Evolutionary conservation across 2,329 filamentous ascomycete species (phyloP).

Genomic region (Venturia asperata): DNA sequence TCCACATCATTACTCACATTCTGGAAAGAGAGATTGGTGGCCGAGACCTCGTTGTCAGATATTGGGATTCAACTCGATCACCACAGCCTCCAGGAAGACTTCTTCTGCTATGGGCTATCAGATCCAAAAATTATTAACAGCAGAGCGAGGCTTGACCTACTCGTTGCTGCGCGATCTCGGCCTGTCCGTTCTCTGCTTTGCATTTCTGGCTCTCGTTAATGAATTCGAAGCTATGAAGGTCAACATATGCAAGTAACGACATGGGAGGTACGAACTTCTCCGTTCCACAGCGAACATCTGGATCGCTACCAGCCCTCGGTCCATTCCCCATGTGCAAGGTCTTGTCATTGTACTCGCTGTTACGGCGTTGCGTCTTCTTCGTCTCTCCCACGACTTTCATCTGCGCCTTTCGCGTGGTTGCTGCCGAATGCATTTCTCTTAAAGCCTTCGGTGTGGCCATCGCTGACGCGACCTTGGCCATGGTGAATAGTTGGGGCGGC

Average conservation of each 20-base stretch:
- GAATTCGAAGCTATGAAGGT: not conserved
- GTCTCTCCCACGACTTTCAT: not conserved
- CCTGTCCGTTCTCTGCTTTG: not conserved
- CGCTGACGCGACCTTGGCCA: not conserved
- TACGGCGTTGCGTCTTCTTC: not conserved
- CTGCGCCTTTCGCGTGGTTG: not conserved
- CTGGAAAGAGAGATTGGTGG: not conserved
- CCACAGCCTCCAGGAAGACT: not conserved
- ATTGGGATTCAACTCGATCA: not conserved
- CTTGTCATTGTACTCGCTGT: not conserved
- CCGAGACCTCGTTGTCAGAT: not conserved
- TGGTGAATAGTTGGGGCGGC: not conserved
- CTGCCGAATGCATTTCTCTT: not conserved
- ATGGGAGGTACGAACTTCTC: not conserved
- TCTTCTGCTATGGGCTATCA: not conserved
- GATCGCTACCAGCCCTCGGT: conserved; percentile 3
- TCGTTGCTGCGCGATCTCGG: not conserved
- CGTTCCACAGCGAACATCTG: not conserved
- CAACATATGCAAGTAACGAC: not conserved
- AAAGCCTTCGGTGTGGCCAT: not conserved
- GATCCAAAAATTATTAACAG: not conserved
- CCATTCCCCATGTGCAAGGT: not conserved
- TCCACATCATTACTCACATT: not conserved
- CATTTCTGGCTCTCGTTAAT: not conserved
- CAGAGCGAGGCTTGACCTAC: not conserved